Percentiles rank a stretch among this genome's conserved stretches.
Conservation (phyloP, 306 rosid species). For the Calophaca sinica region DNA sequence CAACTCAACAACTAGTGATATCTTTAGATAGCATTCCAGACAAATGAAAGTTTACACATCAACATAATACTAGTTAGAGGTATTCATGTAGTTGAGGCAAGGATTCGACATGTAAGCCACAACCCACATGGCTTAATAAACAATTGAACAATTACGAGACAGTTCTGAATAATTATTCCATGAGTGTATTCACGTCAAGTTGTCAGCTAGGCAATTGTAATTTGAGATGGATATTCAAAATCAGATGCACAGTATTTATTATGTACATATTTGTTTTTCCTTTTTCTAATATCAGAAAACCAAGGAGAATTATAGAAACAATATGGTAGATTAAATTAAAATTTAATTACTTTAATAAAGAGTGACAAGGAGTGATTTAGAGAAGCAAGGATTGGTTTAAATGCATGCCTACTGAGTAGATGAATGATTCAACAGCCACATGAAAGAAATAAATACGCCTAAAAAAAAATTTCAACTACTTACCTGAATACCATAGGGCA, state of each 20-base stretch:
- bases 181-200: not conserved
- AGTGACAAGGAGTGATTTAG: slow-evolving; percentile 21
- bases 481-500: slow-evolving; percentile 99
- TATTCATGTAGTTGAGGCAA: slow-evolving; percentile 31
- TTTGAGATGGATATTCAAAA: slow-evolving; percentile 16
- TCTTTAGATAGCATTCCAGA: not conserved
- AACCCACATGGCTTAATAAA: slow-evolving; percentile 2
- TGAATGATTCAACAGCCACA: slow-evolving; percentile 34
- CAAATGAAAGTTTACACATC: not conserved
- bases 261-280: not conserved
- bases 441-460: slow-evolving; percentile 33
- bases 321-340: slow-evolving; percentile 18
- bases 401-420: slow-evolving; percentile 36
- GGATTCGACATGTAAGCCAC: slow-evolving; percentile 9
- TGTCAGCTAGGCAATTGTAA: slow-evolving; percentile 10
- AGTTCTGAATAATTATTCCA: slow-evolving; percentile 14
- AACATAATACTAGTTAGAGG: slow-evolving; percentile 1
- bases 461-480: slow-evolving; percentile 42
- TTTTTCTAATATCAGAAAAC: slow-evolving; percentile 7
- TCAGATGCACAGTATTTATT: slow-evolving; percentile 1
- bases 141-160: slow-evolving; percentile 9
- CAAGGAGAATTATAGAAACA: slow-evolving; percentile 11
- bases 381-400: slow-evolving; percentile 29
- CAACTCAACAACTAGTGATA: slow-evolving; percentile 19
- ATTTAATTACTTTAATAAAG: slow-evolving; percentile 24